Conservation (phyloP, 768 basidiomycete species). For the Termitomyces sp. region DNA sequence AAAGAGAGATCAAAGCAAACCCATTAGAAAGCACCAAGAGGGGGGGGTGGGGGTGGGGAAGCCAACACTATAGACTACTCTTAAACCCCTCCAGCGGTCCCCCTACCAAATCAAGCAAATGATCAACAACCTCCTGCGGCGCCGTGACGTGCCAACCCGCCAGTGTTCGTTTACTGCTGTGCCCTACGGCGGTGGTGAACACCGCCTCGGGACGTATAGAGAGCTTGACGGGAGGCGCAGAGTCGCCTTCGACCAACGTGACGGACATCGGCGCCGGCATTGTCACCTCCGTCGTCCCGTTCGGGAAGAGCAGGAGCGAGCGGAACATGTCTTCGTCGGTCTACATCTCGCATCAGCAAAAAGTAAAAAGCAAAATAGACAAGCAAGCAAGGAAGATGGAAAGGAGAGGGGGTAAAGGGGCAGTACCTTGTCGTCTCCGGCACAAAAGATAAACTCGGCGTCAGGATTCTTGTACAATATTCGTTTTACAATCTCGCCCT, state of each 20-base stretch:
- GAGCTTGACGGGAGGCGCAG: slow-evolving; percentile 47
- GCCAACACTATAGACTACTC: slow-evolving; percentile 1
- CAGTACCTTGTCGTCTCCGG: slow-evolving; percentile 91
- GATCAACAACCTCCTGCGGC: slow-evolving; percentile 80
- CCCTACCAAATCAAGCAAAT: slow-evolving; percentile 60
- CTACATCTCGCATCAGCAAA: slow-evolving; percentile 25
- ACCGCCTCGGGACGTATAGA: slow-evolving; percentile 61
- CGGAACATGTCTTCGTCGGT: slow-evolving; percentile 99
- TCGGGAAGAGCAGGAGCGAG: slow-evolving; percentile 60
- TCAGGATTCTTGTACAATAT: slow-evolving; percentile 91
- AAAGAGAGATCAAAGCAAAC: neutral
- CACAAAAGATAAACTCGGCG: slow-evolving; percentile 94
- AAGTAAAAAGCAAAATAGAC: neutral
- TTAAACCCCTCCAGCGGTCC: neutral
- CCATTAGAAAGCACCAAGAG: too few species aligned
- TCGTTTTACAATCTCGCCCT: slow-evolving; percentile 95
- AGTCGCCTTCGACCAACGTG: slow-evolving; percentile 42
- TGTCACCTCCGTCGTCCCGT: slow-evolving; percentile 29
- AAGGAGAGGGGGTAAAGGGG: too few species aligned
- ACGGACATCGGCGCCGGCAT: slow-evolving; percentile 48
- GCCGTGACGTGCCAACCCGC: slow-evolving; percentile 91
- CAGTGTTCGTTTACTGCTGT: slow-evolving; percentile 81
- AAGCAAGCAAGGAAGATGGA: too few species aligned
- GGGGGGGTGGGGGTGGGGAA: too few species aligned
- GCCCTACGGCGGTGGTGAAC: slow-evolving; percentile 93